Conservation (phyloP, 208 protist species). For the Trypanosomatidae sp. region DNA sequence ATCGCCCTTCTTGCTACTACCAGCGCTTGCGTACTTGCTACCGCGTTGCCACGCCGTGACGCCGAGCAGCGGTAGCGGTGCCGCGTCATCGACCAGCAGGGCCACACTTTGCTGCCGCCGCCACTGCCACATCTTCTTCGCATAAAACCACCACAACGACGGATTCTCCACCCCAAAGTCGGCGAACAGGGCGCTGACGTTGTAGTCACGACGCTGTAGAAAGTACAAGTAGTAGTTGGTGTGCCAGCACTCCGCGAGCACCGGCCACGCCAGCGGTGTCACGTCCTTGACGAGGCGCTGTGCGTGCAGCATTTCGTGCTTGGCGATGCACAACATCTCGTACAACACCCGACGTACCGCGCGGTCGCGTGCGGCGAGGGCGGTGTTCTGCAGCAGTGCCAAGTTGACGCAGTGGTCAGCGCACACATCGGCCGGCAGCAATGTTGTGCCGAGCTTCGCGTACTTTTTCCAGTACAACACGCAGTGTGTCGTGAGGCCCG, state of each 20-base stretch:
- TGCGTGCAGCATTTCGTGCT: slow-evolving; percentile 78
- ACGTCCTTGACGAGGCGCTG: slow-evolving; percentile 42
- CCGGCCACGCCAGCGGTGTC: slow-evolving; percentile 59
- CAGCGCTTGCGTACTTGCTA: slow-evolving; percentile 59
- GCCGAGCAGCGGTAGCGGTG: slow-evolving; percentile 53
- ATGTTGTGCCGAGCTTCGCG: slow-evolving; percentile 73
- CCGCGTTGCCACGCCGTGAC: slow-evolving; percentile 27
- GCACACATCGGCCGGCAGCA: slow-evolving; percentile 81
- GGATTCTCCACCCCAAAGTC: slow-evolving; percentile 82
- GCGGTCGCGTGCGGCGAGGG: slow-evolving; percentile 59
- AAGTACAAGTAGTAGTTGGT: slow-evolving; percentile 84
- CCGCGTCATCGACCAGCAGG: slow-evolving; percentile 46
- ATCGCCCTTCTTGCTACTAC: slow-evolving; percentile 1
- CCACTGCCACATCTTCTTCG: slow-evolving; percentile 83
- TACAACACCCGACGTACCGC: slow-evolving; percentile 64
- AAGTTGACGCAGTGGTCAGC: slow-evolving; percentile 82
- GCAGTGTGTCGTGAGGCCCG: slow-evolving; percentile 71
- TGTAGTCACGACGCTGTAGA: slow-evolving; percentile 67
- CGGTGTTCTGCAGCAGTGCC: slow-evolving; percentile 71
- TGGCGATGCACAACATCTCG: slow-evolving; percentile 77
- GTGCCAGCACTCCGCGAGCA: slow-evolving; percentile 78
- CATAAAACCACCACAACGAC: slow-evolving; percentile 63
- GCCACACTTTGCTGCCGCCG: slow-evolving; percentile 57
- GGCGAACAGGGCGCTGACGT: slow-evolving; percentile 82
- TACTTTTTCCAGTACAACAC: slow-evolving; percentile 90